Evolutionary conservation across 306 rosid genomes (phyloP).

Genomic region (Leucaena leucocephala): DNA sequence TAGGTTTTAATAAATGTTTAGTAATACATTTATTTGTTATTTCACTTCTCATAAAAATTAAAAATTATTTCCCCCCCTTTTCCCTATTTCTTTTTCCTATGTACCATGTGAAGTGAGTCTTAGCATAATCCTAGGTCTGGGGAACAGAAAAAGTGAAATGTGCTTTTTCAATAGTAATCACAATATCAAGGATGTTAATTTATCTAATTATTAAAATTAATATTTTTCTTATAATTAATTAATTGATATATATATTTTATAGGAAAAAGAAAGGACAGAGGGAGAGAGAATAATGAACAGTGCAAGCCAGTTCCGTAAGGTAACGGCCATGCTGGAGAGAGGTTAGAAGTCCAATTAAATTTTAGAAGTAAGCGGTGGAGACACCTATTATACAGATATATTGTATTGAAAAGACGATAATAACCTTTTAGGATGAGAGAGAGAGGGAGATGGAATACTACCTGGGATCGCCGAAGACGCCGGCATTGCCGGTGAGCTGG

Average conservation of each 20-base stretch:
- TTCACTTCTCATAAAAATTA: not conserved
- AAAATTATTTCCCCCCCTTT: too few relatives aligned
- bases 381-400: not conserved
- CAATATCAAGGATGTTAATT: not conserved
- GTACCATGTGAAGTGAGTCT: not conserved
- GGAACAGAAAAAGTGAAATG: not conserved
- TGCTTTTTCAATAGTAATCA: not conserved
- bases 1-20: not conserved
- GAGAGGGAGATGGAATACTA: slow-evolving; percentile 16
- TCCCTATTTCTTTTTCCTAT: not conserved
- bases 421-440: not conserved
- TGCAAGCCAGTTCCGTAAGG: not conserved
- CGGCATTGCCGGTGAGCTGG: slow-evolving; percentile 80
- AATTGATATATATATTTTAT: too few relatives aligned
- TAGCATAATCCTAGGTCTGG: not conserved
- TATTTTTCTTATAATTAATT: too few relatives aligned
- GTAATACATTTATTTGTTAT: too few relatives aligned
- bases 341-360: not conserved
- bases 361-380: not conserved
- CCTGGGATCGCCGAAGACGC: slow-evolving; percentile 91
- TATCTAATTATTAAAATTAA: too few relatives aligned
- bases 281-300: not conserved
- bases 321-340: not conserved
- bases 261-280: not conserved
- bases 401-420: not conserved